These are phyloP conservation scores for Phytophthora tentaculata DNA, from an alignment of 352 stramenopile species.

Conservation along the genomic window DNA sequence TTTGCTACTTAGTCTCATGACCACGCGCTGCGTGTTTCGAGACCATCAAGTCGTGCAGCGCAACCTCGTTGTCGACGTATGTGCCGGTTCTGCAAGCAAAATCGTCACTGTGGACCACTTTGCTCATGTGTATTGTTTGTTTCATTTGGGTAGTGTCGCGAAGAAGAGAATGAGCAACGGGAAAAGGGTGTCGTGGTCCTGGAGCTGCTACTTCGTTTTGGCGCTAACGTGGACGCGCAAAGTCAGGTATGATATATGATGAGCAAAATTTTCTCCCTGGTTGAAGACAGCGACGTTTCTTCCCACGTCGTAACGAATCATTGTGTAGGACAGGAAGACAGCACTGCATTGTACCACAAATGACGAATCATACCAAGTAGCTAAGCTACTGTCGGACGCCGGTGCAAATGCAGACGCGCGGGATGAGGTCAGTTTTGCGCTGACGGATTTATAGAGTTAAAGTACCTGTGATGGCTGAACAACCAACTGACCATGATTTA, in stretches of 20 bases:
- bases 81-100: too few relatives aligned
- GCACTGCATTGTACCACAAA: slow-evolving; percentile 30
- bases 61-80: slow-evolving; percentile 34
- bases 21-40: slow-evolving; percentile 34
- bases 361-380: slow-evolving; percentile 33
- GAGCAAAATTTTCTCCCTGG: not conserved
- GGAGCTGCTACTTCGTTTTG: slow-evolving; percentile 15
- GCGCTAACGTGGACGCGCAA: slow-evolving; percentile 16
- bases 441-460: not conserved
- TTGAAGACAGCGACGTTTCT: too few relatives aligned
- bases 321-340: slow-evolving; percentile 31
- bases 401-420: slow-evolving; percentile 13
- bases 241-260: slow-evolving; percentile 9
- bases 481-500: too few relatives aligned
- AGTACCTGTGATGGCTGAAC: too few relatives aligned
- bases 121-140: too few relatives aligned
- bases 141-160: slow-evolving; percentile 32
- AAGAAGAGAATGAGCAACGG: slow-evolving; percentile 21
- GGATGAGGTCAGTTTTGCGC: slow-evolving; percentile 20
- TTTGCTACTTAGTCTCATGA: slow-evolving; percentile 30
- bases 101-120: too few relatives aligned
- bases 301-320: too few relatives aligned
- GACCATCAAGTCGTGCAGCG: slow-evolving; percentile 16
- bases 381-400: slow-evolving; percentile 30
- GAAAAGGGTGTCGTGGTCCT: slow-evolving; percentile 10